These are phyloP conservation scores for Boletus edulis DNA, from an alignment of 768 basidiomycete genomes.

Conservation along the genomic window DNA sequence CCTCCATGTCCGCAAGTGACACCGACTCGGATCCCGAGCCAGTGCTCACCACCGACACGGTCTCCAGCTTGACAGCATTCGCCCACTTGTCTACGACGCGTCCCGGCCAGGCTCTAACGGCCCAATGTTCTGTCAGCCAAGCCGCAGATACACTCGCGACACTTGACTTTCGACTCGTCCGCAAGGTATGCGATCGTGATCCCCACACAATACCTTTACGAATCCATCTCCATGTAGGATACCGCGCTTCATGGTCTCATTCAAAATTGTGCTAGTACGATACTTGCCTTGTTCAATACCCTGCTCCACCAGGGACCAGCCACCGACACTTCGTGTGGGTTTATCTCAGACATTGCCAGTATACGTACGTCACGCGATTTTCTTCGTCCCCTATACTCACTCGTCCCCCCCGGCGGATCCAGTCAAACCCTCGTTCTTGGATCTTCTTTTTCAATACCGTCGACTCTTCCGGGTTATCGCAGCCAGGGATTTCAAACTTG, in stretches of 20 bases:
- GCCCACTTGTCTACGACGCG: constrained; percentile 15
- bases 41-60: constrained; percentile 9
- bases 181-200: constrained; percentile 18
- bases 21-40: constrained; percentile 60
- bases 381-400: neutral
- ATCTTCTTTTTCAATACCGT: constrained; percentile 51
- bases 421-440: constrained; percentile 34
- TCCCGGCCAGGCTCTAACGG: neutral
- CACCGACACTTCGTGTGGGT: neutral
- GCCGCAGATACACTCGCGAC: constrained; percentile 24
- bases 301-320: constrained; percentile 13
- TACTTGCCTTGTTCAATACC: constrained; percentile 32
- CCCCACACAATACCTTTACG: neutral
- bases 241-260: constrained; percentile 32
- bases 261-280: constrained; percentile 31
- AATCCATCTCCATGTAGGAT: constrained; percentile 27
- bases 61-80: constrained; percentile 19
- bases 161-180: constrained; percentile 31
- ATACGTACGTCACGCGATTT: constrained; percentile 17
- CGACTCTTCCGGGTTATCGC: constrained; percentile 46
- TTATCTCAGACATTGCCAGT: constrained; percentile 12
- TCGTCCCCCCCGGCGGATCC: constrained; percentile 6
- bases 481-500: constrained; percentile 26
- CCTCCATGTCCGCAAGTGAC: constrained; percentile 41
- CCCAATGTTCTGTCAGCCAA: constrained; percentile 17